A percentile compares a stretch with the other conserved stretches of the same genome.
Evolutionary conservation across 2,329 filamentous ascomycete species (phyloP).

Genomic region (Ophiostoma sp.): DNA sequence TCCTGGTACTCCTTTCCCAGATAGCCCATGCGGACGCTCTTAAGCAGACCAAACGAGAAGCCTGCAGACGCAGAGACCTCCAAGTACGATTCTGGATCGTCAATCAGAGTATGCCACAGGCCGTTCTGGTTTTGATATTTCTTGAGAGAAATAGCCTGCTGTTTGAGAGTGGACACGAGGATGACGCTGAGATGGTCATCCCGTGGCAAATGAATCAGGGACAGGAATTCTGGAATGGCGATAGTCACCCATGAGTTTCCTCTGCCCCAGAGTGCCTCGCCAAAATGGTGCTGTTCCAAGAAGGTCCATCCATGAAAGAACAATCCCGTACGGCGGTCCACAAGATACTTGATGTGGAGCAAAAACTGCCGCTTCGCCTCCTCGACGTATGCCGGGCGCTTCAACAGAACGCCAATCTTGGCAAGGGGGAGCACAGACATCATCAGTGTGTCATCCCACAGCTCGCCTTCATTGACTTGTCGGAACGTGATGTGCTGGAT

Average conservation of each 20-base stretch:
- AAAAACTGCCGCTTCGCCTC: conserved; percentile 79
- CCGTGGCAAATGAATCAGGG: conserved; percentile 62
- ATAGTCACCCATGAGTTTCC: conserved; percentile 77
- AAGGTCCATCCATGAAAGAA: conserved; percentile 86
- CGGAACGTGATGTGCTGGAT: conserved; percentile 78
- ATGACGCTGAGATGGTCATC: conserved; percentile 61
- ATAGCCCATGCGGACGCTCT: conserved; percentile 69
- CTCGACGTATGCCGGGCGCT: conserved; percentile 69
- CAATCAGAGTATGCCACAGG: conserved; percentile 73
- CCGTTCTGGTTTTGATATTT: conserved; percentile 61
- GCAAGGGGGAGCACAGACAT: conserved; percentile 83
- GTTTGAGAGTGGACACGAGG: conserved; percentile 61
- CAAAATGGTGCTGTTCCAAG: conserved; percentile 64
- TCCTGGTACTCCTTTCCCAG: conserved; percentile 58
- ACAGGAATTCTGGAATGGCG: conserved; percentile 76
- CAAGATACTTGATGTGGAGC: conserved; percentile 75
- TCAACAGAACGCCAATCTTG: conserved; percentile 72
- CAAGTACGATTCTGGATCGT: conserved; percentile 70
- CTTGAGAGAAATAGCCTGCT: conserved; percentile 66
- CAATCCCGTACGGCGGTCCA: conserved; percentile 68
- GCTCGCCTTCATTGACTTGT: conserved; percentile 68
- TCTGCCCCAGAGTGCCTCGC: conserved; percentile 57
- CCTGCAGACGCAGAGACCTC: conserved; percentile 78
- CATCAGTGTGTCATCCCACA: conserved; percentile 87
- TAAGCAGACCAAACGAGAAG: conserved; percentile 78